Evolutionary conservation across 306 rosid genomes (phyloP), one percentile per base, ranked within the genome.

Genomic region (Trifolium subterraneum): DNA sequence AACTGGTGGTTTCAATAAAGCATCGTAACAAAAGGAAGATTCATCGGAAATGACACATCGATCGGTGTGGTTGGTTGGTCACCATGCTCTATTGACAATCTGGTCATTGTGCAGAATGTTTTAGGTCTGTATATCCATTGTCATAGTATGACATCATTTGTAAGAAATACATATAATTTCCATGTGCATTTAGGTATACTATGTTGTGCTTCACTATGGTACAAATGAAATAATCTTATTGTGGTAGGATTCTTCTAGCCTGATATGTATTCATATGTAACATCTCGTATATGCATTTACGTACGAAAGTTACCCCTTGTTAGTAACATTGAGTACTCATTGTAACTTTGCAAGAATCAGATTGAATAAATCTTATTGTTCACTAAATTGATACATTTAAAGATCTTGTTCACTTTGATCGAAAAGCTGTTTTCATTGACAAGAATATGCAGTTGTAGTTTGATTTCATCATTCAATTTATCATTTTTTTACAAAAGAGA

Each of bases 1-100:
- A 25, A 87, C 91, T 72, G 93, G 89, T 78, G 81, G 85, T 82
- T 88, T 87, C 31, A 88, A 87, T 78, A 82, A 97, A 79, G 73
- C 90, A 68, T 75, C 89, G 60, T 94, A 81, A 74, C 75, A 19
- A 33, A 23, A 38, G 70, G 70, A 68, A 38, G 64, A 71, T 66
- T 73, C 52, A 13, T 29, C 6, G 51, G 36, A 56, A 59, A 48
- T 63, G 77, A 63, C 65, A 72, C 69, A 63, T 50, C 56, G 58
- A 60, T 25, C 44, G 38, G 75, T 54, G 67, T 25, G 80, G 62
- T 67, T 79, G 36, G 70, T 35, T 54, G 14, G 73, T 73, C 55
- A 72, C 52, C 73, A 35, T 62, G 62, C 59, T 67, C 27, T 65
- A 33, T 80, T 81, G 79, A 63, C 80, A 64, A 68, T 64, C 81